Base-by-base conservation (phyloP, 106 monocot species). In the Xerophyta viscosa region DNA sequence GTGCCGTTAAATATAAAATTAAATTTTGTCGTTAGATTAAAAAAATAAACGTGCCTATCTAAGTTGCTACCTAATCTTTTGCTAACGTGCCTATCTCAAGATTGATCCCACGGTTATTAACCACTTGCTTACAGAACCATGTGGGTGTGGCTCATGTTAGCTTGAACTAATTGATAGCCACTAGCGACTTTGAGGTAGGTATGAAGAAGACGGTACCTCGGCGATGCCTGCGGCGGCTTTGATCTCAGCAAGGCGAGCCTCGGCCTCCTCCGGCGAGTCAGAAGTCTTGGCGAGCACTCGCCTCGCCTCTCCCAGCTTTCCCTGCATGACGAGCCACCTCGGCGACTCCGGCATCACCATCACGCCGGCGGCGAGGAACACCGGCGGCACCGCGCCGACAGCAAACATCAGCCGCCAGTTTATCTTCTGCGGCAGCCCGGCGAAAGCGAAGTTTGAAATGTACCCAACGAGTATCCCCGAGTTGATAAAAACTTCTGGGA, bases 291-390 rank as follows among this genome's bases (percentile, higher is more conserved):
- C 29, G 3, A 82, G 76, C 4, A 76, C 76, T 1, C 28, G 46
- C 2, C 15, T 8, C 27, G 81, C 76, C 7, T 76, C 76, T 9
- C 26, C 70, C 5, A 74, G 29, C 19, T 70, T 60, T 21, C 74
- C 74, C 31, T 75, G 80, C 74, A 80, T 66, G 28, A 75, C 74
- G 21, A 80, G 80, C 80, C 80, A 80, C 24, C 74, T 59, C 0
- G 80, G 80, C 1, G 80, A 80, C 30, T 80, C 80, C 6, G 80
- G 80, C 80, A 80, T 80, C 27, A 43, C 20, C 36, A 80, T 33
- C 17, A 74, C 78, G 0, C 54, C 64, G 12, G 27, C 27, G 19
- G 59, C 68, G n/a, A 79, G 68, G 54, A 79, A 72, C 4, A 65
- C 33, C 20, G 78, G 64, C 10, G 78, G 73, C 9, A 77, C 31